phyloP scores from a whole-genome alignment of 352 stramenopile genomes.

The Hyaloperonospora arabidopsidis region DNA sequence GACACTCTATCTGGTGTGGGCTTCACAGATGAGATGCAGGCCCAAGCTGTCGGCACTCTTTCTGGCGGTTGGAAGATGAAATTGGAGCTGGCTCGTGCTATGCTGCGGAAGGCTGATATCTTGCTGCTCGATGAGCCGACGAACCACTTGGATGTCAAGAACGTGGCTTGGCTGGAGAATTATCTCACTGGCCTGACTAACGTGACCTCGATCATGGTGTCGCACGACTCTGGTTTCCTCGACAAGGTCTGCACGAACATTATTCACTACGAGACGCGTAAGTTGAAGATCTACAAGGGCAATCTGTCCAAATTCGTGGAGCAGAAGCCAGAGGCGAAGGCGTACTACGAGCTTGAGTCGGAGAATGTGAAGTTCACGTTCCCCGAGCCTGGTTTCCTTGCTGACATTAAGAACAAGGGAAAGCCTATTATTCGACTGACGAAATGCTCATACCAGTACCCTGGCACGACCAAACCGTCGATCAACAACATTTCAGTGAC shows the following conservation, averaged over 20 bases:
- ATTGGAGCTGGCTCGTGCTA: slow-evolving; percentile 89
- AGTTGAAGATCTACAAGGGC: slow-evolving; percentile 86
- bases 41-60: slow-evolving; percentile 85
- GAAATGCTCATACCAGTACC: slow-evolving; percentile 82
- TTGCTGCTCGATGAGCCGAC: slow-evolving; percentile 94
- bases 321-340: slow-evolving; percentile 81
- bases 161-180: slow-evolving; percentile 89
- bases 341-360: slow-evolving; percentile 84
- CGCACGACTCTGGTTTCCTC: slow-evolving; percentile 95
- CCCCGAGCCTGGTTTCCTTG: slow-evolving; percentile 82
- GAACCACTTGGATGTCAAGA: slow-evolving; percentile 91
- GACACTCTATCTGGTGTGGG: slow-evolving; percentile 88
- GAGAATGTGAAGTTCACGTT: slow-evolving; percentile 84
- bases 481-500: slow-evolving; percentile 81
- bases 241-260: slow-evolving; percentile 98
- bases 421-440: slow-evolving; percentile 86
- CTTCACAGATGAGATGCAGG: slow-evolving; percentile 93
- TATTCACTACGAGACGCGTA: slow-evolving; percentile 94
- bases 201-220: slow-evolving; percentile 92
- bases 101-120: slow-evolving; percentile 94
- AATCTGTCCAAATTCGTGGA: slow-evolving; percentile 83
- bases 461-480: slow-evolving; percentile 63
- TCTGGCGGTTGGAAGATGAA: slow-evolving; percentile 96
- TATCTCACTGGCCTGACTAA: slow-evolving; percentile 85
- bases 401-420: slow-evolving; percentile 87